Evolutionary conservation across 371 early-diverging fungal genomes (phyloP).

Genomic region (Thermomucor indicae-seudaticae): DNA sequence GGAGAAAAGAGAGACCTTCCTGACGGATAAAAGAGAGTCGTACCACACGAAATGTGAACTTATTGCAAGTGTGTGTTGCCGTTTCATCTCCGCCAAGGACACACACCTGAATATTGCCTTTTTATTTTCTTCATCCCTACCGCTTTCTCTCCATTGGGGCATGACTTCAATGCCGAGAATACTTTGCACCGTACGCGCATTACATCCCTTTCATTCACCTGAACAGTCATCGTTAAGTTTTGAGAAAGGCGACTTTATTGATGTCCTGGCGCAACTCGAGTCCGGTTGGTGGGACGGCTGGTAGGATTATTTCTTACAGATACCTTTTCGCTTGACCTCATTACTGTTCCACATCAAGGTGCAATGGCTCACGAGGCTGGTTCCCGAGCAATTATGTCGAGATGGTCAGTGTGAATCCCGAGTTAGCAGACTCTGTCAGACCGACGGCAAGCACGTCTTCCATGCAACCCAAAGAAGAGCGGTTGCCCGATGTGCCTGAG

Average conservation of each 20-base stretch:
- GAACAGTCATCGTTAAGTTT: conserved; percentile 73
- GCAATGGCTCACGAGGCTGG: conserved; percentile 72
- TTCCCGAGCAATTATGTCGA: conserved; percentile 85
- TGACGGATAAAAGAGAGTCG: no score
- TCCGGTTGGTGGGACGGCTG: conserved; percentile 94
- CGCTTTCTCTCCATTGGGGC: no score
- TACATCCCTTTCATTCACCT: conserved; percentile 74
- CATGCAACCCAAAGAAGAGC: background rate
- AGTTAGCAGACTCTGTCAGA: conserved; percentile 3
- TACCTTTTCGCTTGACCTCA: background rate
- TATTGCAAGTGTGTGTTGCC: no score
- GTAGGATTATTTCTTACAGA: conserved; percentile 13
- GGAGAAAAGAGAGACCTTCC: no score
- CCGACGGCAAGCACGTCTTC: conserved; percentile 4
- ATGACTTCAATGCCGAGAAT: conserved; percentile 23
- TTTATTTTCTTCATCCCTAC: background rate
- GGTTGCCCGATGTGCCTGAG: background rate
- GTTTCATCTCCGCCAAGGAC: no score
- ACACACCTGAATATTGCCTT: no score
- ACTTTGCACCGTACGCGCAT: conserved; percentile 48
- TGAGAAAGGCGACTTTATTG: conserved; percentile 71
- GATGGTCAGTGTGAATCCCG: conserved; percentile 21
- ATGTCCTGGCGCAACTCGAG: conserved; percentile 76
- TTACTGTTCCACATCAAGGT: conserved; percentile 13
- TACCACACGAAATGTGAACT: no score